These are phyloP conservation scores for Rhodotorula sp. DNA, from an alignment of 1,284 basidiomycete species.

Conservation along the genomic window DNA sequence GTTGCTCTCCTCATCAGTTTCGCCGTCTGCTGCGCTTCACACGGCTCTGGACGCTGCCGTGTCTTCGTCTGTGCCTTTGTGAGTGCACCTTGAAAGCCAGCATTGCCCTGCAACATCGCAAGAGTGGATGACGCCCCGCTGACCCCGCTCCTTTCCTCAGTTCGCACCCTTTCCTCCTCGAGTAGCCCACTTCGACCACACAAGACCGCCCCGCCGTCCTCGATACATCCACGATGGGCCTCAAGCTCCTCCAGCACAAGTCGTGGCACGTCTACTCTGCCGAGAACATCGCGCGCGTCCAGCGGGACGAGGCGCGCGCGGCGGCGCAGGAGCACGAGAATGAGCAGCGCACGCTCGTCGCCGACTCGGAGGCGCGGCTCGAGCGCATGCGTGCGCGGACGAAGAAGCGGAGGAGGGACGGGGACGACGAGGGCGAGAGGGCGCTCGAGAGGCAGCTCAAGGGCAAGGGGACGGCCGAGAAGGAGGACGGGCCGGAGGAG, in stretches of 20 bases:
- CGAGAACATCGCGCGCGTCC: slow-evolving; percentile 37
- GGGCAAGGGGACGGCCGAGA: slow-evolving; percentile 12
- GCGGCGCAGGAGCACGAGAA: slow-evolving; percentile 9
- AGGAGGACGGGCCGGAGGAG: slow-evolving; percentile 10
- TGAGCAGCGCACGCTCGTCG: slow-evolving; percentile 11
- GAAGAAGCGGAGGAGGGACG: slow-evolving; percentile 23
- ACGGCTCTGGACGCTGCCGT: background rate
- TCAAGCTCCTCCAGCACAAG: slow-evolving; percentile 39
- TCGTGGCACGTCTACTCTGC: slow-evolving; percentile 37
- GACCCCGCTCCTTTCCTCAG: background rate
- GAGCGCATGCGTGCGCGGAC: slow-evolving; percentile 25
- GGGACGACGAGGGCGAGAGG: slow-evolving; percentile 37
- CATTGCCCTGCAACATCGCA: no score
- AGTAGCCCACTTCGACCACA: background rate
- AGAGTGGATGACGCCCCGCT: background rate
- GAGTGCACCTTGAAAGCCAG: no score
- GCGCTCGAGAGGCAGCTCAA: slow-evolving; percentile 41
- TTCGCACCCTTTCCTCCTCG: background rate
- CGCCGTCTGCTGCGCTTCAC: no score
- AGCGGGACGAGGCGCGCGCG: slow-evolving; percentile 35
- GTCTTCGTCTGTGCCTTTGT: background rate
- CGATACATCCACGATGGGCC: slow-evolving; percentile 9
- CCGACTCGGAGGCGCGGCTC: slow-evolving; percentile 34
- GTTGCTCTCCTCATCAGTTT: no score
- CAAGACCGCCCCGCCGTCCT: background rate